Percentiles rank a stretch among this genome's conserved stretches.
Evolutionary conservation across 805 yeast species (phyloP).

Genomic region (Barnettozyma californica): DNA sequence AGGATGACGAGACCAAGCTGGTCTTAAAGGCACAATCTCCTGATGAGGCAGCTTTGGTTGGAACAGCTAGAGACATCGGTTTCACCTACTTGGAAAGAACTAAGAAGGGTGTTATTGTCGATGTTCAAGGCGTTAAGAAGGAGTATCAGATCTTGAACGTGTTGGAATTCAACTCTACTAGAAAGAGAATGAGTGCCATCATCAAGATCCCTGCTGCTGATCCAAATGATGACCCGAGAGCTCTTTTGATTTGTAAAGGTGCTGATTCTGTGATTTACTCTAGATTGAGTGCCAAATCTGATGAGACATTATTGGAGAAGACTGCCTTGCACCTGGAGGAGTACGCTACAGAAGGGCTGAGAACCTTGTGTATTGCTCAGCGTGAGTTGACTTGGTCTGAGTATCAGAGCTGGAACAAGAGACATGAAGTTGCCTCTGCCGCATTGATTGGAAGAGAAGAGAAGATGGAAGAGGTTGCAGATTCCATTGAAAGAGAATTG

Average conservation of each 20-base stretch:
- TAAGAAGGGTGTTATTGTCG: constrained; percentile 59
- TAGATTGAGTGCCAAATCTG: constrained; percentile 48
- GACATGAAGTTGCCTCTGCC: constrained; percentile 61
- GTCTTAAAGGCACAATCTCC: constrained; percentile 76
- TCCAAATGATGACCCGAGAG: constrained; percentile 47
- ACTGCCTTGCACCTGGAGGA: constrained; percentile 75
- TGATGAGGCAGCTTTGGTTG: constrained; percentile 82
- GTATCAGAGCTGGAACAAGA: constrained; percentile 57
- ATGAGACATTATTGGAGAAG: constrained; percentile 42
- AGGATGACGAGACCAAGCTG: constrained; percentile 48
- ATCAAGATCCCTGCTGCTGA: constrained; percentile 54
- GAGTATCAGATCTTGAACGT: constrained; percentile 69
- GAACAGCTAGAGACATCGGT: constrained; percentile 76
- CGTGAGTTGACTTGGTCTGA: constrained; percentile 58
- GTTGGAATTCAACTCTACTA: constrained; percentile 74
- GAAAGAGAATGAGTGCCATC: constrained; percentile 85
- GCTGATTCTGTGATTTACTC: constrained; percentile 78
- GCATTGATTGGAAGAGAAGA: constrained; percentile 62
- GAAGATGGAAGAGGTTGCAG: constrained; percentile 69
- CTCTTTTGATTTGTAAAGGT: constrained; percentile 73
- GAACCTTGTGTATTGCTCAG: constrained; percentile 78
- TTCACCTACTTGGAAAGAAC: constrained; percentile 62
- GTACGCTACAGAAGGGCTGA: constrained; percentile 76
- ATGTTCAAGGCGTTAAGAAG: constrained; percentile 63
- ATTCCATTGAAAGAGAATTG: constrained; percentile 62